Evolutionary conservation across 1,139 yeast species (phyloP), one percentile per base, ranked within the genome.

Genomic region (Petasospora rhodanensis): DNA sequence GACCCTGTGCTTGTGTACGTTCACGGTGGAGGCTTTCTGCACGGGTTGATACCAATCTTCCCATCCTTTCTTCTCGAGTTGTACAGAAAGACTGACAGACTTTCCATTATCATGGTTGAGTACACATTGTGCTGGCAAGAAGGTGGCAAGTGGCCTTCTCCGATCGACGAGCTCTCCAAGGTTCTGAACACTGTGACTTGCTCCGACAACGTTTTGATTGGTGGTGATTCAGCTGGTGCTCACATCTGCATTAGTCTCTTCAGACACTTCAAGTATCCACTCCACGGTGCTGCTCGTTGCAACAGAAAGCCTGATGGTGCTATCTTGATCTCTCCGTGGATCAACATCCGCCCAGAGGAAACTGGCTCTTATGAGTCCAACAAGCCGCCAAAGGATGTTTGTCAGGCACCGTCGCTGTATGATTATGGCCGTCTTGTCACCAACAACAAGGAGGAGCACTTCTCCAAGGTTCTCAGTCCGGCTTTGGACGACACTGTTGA

Each of bases 221-320:
- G 66, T 28, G 75, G 74, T 9, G 76, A 68, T 43, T 68, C 74
- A 4, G 69, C 70, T 22, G 76, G 76, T 9, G 68, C 59, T 6
- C 68, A 68, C 43, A 51, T 70, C 49, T 69, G 43, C 55, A 61
- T 5, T 43, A 64, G 13, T 54, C 61, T 6, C 27, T 64, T 10
- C 47, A 56, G 16, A 56, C 69, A 38, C 59, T 54, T 37, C 45
- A 58, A 22, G 53, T 59, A 64, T 1, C 60, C 60, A 20, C 60
- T 26, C 9, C 21, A 29, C 10, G 37, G 34, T 9, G 31, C n/a
- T n/a, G n/a, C n/a, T n/a, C n/a, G n/a, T n/a, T n/a, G n/a, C n/a
- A n/a, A n/a, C n/a, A n/a, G n/a, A n/a, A n/a, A 59, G 39, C 70
- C 70, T 10, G 46, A 41, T n/a, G 60, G 66, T 2, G 45, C 60